Conservation (phyloP, 106 monocot species). For the Ottelia alismoides region DNA sequence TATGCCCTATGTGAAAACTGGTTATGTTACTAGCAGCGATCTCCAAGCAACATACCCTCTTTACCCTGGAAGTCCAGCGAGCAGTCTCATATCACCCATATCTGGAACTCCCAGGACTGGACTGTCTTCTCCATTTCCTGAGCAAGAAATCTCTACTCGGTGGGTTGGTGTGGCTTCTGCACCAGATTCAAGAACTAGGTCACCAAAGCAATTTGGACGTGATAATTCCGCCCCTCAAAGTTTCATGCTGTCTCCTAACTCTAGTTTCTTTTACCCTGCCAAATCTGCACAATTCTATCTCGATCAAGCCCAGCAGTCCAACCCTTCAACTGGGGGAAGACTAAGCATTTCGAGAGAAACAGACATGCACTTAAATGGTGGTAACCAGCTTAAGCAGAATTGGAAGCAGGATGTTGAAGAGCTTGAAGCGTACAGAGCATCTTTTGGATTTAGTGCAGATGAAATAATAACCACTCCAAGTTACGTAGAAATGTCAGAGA, state of each 20-base stretch:
- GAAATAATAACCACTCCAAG: slow-evolving; percentile 56
- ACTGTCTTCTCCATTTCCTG: slow-evolving; percentile 69
- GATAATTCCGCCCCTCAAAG: slow-evolving; percentile 34
- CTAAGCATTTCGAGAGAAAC: slow-evolving; percentile 24
- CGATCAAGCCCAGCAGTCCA: slow-evolving; percentile 34
- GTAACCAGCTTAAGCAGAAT: slow-evolving; percentile 31
- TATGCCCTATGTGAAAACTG: slow-evolving; percentile 31
- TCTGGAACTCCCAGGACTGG: slow-evolving; percentile 82
- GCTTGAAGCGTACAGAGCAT: slow-evolving; percentile 93
- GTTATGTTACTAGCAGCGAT: slow-evolving; percentile 36
- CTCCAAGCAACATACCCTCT: slow-evolving; percentile 75
- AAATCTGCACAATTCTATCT: slow-evolving; percentile 70
- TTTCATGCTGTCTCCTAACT: slow-evolving; percentile 33
- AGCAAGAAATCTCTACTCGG: slow-evolving; percentile 33
- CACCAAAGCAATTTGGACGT: slow-evolving; percentile 50
- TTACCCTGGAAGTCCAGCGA: slow-evolving; percentile 83
- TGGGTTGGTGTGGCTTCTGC: slow-evolving; percentile 44
- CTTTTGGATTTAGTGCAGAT: slow-evolving; percentile 96
- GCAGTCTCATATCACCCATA: slow-evolving; percentile 91
- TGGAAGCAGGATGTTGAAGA: slow-evolving; percentile 81
- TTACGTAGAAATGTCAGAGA: slow-evolving; percentile 63
- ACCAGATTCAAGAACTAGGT: slow-evolving; percentile 26
- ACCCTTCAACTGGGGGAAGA: slow-evolving; percentile 19
- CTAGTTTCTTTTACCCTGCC: slow-evolving; percentile 58
- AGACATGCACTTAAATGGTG: slow-evolving; percentile 3